These are phyloP conservation scores for Friedmanniomyces endolithicus DNA, from an alignment of 495 filamentous ascomycete genomes.

Conservation along the genomic window DNA sequence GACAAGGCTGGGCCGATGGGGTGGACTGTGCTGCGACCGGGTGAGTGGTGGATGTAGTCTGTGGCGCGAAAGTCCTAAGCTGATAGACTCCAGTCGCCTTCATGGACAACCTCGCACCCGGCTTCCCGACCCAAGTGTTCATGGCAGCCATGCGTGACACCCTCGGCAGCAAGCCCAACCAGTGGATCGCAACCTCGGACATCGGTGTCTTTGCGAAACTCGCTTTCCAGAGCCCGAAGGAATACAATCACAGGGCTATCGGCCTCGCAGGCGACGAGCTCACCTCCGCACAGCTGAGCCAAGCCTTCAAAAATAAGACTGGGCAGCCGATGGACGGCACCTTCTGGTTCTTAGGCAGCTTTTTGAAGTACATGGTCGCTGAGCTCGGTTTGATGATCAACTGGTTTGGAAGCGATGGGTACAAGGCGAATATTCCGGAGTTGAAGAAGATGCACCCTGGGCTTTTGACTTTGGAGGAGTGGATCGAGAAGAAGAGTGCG, in stretches of 20 bases:
- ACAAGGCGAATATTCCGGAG: constrained; percentile 43
- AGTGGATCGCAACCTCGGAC: constrained; percentile 45
- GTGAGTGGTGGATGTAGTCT: neutral
- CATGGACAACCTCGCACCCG: constrained; percentile 51
- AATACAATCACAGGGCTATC: constrained; percentile 36
- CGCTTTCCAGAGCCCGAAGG: constrained; percentile 42
- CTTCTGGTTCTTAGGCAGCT: constrained; percentile 23
- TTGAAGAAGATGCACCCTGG: constrained; percentile 39
- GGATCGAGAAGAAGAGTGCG: constrained; percentile 46
- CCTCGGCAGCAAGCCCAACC: constrained; percentile 39
- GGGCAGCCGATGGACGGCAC: constrained; percentile 27
- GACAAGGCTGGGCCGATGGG: constrained; percentile 37
- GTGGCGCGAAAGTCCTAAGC: neutral
- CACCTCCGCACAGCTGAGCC: constrained; percentile 37
- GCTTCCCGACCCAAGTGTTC: constrained; percentile 49
- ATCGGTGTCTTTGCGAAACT: constrained; percentile 54
- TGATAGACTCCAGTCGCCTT: constrained; percentile 43
- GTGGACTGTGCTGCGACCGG: constrained; percentile 24
- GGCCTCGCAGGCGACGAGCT: constrained; percentile 50
- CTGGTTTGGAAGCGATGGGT: constrained; percentile 53
- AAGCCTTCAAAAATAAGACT: constrained; percentile 39
- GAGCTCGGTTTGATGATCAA: constrained; percentile 50
- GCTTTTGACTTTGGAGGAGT: constrained; percentile 46
- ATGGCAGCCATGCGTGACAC: constrained; percentile 38
- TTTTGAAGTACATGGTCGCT: constrained; percentile 34